These are phyloP conservation scores for Licmophora abbreviata DNA, from an alignment of 108 stramenopile genomes.

Conservation along the genomic window DNA sequence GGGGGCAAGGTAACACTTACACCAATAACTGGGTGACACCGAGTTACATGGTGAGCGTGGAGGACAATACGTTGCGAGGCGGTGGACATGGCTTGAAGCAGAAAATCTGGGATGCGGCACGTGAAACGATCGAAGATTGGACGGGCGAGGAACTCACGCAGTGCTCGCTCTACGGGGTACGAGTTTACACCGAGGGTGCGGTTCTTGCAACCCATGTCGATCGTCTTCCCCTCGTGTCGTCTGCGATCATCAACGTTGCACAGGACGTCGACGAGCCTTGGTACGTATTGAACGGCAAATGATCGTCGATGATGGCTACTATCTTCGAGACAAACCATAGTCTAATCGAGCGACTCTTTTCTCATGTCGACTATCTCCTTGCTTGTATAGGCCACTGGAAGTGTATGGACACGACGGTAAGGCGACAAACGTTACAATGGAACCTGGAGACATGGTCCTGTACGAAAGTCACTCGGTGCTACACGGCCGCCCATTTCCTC, in stretches of 20 bases:
- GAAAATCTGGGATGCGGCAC: slow-evolving; percentile 66
- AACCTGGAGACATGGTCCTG: slow-evolving; percentile 86
- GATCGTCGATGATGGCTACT: too few relatives aligned
- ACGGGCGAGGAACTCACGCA: slow-evolving; percentile 75
- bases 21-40: slow-evolving; percentile 72
- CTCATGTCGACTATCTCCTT: background rate
- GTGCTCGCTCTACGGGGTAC: slow-evolving; percentile 78
- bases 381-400: slow-evolving; percentile 57
- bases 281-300: too few relatives aligned
- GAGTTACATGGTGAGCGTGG: slow-evolving; percentile 69
- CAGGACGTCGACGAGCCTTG: slow-evolving; percentile 76
- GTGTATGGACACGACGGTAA: slow-evolving; percentile 79
- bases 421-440: slow-evolving; percentile 86
- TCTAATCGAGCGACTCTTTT: background rate
- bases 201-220: slow-evolving; percentile 83
- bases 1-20: slow-evolving; percentile 67
- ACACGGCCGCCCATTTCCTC: slow-evolving; percentile 87
- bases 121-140: slow-evolving; percentile 76
- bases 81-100: slow-evolving; percentile 58
- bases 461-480: slow-evolving; percentile 86
- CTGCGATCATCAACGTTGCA: slow-evolving; percentile 82
- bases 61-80: slow-evolving; percentile 49
- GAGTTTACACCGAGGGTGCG: slow-evolving; percentile 54
- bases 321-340: slow-evolving; percentile 31
- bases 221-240: slow-evolving; percentile 74